These are phyloP conservation scores for Conidiobolus incongruus DNA, from an alignment of 371 early-diverging fungal species.

Conservation along the genomic window DNA sequence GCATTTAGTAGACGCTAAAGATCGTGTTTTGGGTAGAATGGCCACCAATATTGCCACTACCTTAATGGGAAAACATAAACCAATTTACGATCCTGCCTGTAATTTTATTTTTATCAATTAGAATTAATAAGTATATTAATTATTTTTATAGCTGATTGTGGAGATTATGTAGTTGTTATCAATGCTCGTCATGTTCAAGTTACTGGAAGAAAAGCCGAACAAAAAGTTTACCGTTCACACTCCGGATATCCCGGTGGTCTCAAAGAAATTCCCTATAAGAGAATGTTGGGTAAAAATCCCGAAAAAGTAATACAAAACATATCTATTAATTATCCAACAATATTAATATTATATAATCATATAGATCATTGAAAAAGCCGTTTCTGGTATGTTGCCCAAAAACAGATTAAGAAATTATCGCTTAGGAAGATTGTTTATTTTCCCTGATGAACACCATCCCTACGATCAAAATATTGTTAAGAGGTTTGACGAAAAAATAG, in stretches of 20 bases:
- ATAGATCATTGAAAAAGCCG: conserved; percentile 69
- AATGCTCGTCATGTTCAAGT: conserved; percentile 70
- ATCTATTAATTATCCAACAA: not conserved
- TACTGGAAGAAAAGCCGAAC: conserved; percentile 67
- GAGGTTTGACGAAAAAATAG: conserved; percentile 27
- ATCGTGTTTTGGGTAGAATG: conserved; percentile 72
- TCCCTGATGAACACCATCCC: conserved; percentile 78
- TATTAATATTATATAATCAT: not conserved
- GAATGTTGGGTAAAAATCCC: conserved; percentile 54
- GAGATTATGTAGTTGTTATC: conserved; percentile 93
- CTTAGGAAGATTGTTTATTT: conserved; percentile 58
- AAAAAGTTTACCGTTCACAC: conserved; percentile 80
- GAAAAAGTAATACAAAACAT: conserved; percentile 26
- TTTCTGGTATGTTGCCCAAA: conserved; percentile 92
- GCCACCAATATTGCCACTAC: conserved; percentile 75
- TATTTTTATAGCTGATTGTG: conserved; percentile 56
- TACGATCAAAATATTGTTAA: conserved; percentile 72
- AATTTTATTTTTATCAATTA: conserved; percentile 5
- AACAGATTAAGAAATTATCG: conserved; percentile 67
- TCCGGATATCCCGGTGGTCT: conserved; percentile 81
- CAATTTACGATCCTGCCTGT: conserved; percentile 82
- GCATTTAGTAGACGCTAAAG: conserved; percentile 88
- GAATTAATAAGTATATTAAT: not conserved
- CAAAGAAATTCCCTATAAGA: conserved; percentile 52
- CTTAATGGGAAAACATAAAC: conserved; percentile 94